Conservation (phyloP, 805 yeast species). For the Saturnispora saitoi region DNA sequence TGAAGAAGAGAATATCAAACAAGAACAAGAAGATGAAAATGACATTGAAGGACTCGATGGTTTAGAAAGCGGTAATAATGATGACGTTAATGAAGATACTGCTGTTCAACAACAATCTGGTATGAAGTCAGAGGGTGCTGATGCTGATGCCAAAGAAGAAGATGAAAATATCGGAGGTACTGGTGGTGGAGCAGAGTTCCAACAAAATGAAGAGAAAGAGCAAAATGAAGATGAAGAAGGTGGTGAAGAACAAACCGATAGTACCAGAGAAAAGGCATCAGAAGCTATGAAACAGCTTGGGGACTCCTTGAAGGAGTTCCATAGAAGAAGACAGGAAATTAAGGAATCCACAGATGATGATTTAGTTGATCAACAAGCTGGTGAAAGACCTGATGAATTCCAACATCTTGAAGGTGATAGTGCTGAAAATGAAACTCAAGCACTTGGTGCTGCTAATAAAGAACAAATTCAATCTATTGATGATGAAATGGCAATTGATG, state of each 20-base stretch:
- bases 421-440: constrained; percentile 77
- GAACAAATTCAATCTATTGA: constrained; percentile 72
- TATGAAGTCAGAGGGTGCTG: constrained; percentile 31
- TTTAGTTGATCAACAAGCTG: constrained; percentile 44
- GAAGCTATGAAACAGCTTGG: constrained; percentile 85
- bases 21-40: constrained; percentile 27
- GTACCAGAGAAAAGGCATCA: constrained; percentile 56
- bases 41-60: constrained; percentile 25
- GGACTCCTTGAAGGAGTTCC: constrained; percentile 84
- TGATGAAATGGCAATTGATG: constrained; percentile 77
- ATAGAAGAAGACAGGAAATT: constrained; percentile 83
- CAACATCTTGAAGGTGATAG: constrained; percentile 77
- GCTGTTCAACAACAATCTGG: constrained; percentile 29
- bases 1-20: constrained; percentile 23
- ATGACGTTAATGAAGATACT: constrained; percentile 26
- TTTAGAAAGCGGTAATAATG: constrained; percentile 28
- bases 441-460: constrained; percentile 79
- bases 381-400: constrained; percentile 75
- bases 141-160: constrained; percentile 29
- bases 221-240: constrained; percentile 33
- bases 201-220: constrained; percentile 35
- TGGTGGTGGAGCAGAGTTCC: constrained; percentile 37
- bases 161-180: constrained; percentile 62
- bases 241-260: constrained; percentile 44
- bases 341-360: constrained; percentile 54